Evolutionary conservation across 129 eudicot genomes (phyloP), one percentile per base, ranked within the genome.

Genomic region (Apium graveolens): DNA sequence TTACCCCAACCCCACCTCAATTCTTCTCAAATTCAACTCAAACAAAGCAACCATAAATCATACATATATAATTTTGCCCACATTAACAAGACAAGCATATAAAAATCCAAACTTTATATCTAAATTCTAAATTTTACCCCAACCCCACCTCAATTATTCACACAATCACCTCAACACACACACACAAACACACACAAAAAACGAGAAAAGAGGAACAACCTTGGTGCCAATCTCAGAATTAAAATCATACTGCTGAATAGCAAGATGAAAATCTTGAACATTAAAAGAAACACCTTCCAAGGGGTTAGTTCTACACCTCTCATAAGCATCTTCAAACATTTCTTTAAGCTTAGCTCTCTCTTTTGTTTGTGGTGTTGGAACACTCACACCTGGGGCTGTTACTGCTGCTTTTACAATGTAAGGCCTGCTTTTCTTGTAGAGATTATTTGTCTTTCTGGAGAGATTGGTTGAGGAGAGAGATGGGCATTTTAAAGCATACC

Each of bases 301-400:
- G 37, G 94, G 96, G 32, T 88, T 49, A 0, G 82, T 87, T 0
- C 90, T 89, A 71, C 96, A 93, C 70, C 98, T 81, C 80, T 90
- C 91, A 39, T 82, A 88, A 12, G 98, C 98, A 1, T 93, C 92
- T 57, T 89, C 85, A 42, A 93, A 93, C 86, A 93, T 84, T 53
- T 93, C 85, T 65, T 89, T 90, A 1, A 93, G 92, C 65, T 79
- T 81, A 80, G 78, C 78, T 26, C 98, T 80, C 41, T 93, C 94
- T 81, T 86, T 90, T 38, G 96, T 93, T 65, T 86, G 83, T 20
- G 98, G 82, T 77, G 89, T 90, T 9, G 89, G 70, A 13, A 90
- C 70, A 1, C 83, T 91, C 11, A 79, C 85, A 4, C 71, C 71
- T 29, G 71, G 71, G 16, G 38, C 38, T 16, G 71, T 65, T 16